These are phyloP conservation scores for Pterulicium gracile DNA, from an alignment of 1,284 basidiomycete genomes.

Conservation along the genomic window DNA sequence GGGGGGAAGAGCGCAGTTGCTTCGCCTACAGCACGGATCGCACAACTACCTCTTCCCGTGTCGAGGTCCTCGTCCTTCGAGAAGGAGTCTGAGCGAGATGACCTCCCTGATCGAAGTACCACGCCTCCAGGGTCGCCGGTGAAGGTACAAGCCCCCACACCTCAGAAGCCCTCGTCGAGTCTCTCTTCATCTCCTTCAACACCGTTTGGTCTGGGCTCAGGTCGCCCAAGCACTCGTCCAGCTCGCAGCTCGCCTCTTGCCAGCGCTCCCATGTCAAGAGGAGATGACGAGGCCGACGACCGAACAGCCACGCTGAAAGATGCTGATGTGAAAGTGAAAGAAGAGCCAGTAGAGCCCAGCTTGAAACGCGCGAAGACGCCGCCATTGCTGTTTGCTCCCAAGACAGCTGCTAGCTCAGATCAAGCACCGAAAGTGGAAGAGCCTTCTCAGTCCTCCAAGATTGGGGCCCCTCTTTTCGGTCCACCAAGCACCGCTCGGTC, in stretches of 20 bases:
- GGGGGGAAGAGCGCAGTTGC: too few relatives aligned
- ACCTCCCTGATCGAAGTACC: constrained; percentile 21
- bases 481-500: too few relatives aligned
- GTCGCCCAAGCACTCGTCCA: constrained; percentile 46
- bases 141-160: constrained; percentile 21
- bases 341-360: too few relatives aligned
- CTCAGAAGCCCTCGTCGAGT: constrained; percentile 16
- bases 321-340: constrained; percentile 7
- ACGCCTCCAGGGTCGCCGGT: constrained; percentile 50
- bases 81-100: constrained; percentile 12
- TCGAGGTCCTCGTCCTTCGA: constrained; percentile 9
- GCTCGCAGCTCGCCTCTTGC: constrained; percentile 54
- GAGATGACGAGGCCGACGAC: constrained; percentile 21
- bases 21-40: too few relatives aligned
- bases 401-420: constrained; percentile 8
- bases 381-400: constrained; percentile 22
- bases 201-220: constrained; percentile 29
- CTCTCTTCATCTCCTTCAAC: constrained; percentile 17
- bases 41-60: neutral
- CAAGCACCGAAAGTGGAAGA: too few relatives aligned
- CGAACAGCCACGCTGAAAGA: constrained; percentile 15
- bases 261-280: constrained; percentile 32
- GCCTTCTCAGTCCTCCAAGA: too few relatives aligned
- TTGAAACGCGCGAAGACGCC: constrained; percentile 25
- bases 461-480: too few relatives aligned